Conservation (phyloP, 768 basidiomycete species). For the Dictyophora rubrovolvata region DNA sequence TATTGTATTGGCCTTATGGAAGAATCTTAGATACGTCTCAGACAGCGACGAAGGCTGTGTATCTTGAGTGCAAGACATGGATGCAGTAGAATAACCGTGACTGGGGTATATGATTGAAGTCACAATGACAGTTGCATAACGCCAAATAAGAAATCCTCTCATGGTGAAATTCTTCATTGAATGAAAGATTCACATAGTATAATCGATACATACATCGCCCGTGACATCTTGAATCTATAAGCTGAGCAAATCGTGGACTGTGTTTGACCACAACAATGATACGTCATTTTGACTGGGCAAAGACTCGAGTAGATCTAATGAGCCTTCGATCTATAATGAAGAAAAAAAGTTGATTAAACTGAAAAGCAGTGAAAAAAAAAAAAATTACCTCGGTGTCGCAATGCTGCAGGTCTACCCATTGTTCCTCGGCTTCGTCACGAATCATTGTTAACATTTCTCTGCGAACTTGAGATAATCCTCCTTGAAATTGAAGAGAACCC, state of each 20-base stretch:
- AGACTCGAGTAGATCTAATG: slow-evolving; percentile 46
- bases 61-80: no score
- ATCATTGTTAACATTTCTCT: slow-evolving; percentile 72
- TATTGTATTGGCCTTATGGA: no score
- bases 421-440: slow-evolving; percentile 67
- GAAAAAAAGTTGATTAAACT: slow-evolving; percentile 10
- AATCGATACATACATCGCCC: no score
- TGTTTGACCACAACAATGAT: slow-evolving; percentile 20
- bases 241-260: background rate
- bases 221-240: background rate
- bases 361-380: background rate
- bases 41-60: no score
- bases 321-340: slow-evolving; percentile 43
- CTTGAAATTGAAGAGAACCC: slow-evolving; percentile 35
- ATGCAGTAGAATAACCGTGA: no score
- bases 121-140: no score
- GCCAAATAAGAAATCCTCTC: no score
- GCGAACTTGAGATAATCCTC: slow-evolving; percentile 58
- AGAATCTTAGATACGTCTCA: no score
- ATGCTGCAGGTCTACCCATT: slow-evolving; percentile 61
- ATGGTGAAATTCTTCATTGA: no score
- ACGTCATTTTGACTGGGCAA: slow-evolving; percentile 51
- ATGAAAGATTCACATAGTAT: no score
- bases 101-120: no score
- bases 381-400: slow-evolving; percentile 52